Evolutionary conservation across 31 red algal species (phyloP).

Genomic region (Asparagopsis taxiformis): DNA sequence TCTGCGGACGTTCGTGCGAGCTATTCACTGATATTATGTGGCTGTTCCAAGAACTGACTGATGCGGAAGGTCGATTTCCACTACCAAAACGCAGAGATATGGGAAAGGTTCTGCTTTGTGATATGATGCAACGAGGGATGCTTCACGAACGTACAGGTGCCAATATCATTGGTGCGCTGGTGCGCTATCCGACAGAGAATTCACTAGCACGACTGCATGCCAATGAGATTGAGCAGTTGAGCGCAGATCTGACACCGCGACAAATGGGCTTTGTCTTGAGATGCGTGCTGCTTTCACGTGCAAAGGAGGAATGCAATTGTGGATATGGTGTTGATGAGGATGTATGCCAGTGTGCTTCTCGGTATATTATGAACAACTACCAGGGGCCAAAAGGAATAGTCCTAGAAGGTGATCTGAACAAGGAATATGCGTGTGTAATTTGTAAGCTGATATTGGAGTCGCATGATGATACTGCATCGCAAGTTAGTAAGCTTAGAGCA

Average conservation of each 20-base stretch:
- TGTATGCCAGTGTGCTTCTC: not conserved
- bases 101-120: not conserved
- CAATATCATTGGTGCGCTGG: not conserved
- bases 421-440: conserved; percentile 7
- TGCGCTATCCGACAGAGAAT: not conserved
- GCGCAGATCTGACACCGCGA: not conserved
- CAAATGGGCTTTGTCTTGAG: conserved; percentile 7
- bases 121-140: not conserved
- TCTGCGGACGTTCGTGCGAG: not conserved
- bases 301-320: not conserved
- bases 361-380: not conserved
- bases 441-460: not conserved
- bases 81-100: not conserved
- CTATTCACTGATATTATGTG: not conserved
- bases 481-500: not conserved
- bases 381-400: not conserved
- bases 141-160: not conserved
- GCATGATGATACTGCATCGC: not conserved
- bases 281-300: not conserved
- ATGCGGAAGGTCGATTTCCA: too few species aligned
- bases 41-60: not conserved
- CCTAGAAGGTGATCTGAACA: not conserved
- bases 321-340: not conserved
- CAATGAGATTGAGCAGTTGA: not conserved
- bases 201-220: not conserved